These are phyloP conservation scores for Monilinia laxa DNA, from an alignment of 2,329 filamentous ascomycete species.

Conservation along the genomic window DNA sequence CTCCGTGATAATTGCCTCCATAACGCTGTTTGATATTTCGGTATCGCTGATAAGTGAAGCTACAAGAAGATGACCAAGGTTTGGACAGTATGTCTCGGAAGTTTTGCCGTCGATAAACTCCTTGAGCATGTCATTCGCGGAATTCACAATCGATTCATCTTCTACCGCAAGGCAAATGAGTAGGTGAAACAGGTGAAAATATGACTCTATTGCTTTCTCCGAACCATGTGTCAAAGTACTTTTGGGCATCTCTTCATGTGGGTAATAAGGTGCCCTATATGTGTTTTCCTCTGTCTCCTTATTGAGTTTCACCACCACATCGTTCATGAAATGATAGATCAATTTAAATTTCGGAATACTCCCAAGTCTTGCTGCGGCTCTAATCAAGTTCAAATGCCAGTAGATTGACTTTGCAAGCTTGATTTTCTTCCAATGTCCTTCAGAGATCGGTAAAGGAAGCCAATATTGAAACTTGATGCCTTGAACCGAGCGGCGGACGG, in stretches of 20 bases:
- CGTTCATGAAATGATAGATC: slow-evolving; percentile 51
- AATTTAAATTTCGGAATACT: slow-evolving; percentile 40
- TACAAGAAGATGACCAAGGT: slow-evolving; percentile 51
- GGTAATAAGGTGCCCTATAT: slow-evolving; percentile 15
- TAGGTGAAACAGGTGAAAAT: slow-evolving; percentile 53
- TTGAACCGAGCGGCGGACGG: slow-evolving; percentile 46
- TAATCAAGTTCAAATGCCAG: neutral
- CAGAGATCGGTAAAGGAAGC: slow-evolving; percentile 45
- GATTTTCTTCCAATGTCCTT: neutral
- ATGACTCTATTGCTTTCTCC: slow-evolving; percentile 54
- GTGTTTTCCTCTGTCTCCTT: slow-evolving; percentile 34
- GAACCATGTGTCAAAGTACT: slow-evolving; percentile 50
- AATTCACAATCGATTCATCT: slow-evolving; percentile 40
- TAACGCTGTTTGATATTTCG: slow-evolving; percentile 44
- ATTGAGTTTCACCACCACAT: slow-evolving; percentile 51
- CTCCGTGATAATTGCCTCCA: slow-evolving; percentile 48
- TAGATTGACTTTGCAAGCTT: neutral
- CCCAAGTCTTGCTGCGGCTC: slow-evolving; percentile 29
- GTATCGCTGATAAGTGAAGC: slow-evolving; percentile 48
- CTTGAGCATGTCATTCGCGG: slow-evolving; percentile 45
- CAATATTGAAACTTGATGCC: slow-evolving; percentile 45
- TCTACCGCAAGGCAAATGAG: slow-evolving; percentile 49
- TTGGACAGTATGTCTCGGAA: slow-evolving; percentile 47
- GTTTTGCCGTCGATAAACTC: slow-evolving; percentile 44
- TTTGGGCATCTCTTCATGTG: slow-evolving; percentile 29